phyloP scores from a whole-genome alignment of 441 rosid genomes.

The Hura crepitans region DNA sequence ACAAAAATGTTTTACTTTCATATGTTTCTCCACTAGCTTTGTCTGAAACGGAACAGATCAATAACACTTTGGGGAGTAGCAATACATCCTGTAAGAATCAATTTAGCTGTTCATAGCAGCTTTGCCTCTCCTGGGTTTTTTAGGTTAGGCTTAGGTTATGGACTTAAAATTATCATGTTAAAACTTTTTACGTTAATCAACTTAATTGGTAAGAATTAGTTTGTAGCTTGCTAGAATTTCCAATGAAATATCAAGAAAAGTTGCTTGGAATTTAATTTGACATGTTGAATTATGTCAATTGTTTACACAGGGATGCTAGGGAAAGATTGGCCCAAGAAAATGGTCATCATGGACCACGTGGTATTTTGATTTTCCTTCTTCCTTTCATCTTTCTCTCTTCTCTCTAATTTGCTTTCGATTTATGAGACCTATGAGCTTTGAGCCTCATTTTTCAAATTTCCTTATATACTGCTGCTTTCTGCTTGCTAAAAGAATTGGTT shows the following conservation, averaged over 20 bases:
- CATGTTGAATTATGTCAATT: conserved; percentile 20
- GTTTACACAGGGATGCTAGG: conserved; percentile 52
- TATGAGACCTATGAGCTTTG: not conserved
- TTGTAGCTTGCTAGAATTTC: not conserved
- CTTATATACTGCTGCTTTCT: conserved; percentile 12
- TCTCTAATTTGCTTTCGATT: not conserved
- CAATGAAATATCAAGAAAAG: not conserved
- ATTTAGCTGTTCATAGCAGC: not conserved
- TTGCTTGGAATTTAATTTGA: conserved; percentile 1
- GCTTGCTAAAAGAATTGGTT: conserved; percentile 45
- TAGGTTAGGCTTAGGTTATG: not conserved
- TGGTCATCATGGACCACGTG: conserved; percentile 42
- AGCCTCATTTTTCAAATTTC: conserved; percentile 9
- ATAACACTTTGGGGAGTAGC: not conserved
- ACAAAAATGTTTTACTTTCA: not conserved
- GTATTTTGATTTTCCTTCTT: conserved; percentile 33
- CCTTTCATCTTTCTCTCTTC: not conserved
- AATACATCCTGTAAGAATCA: not conserved
- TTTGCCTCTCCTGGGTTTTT: not conserved
- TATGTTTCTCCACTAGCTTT: not conserved
- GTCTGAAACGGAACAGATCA: not conserved
- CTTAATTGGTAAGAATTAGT: not conserved
- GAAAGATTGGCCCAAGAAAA: conserved; percentile 55
- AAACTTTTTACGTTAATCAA: not conserved
- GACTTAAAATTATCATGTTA: not conserved